Evolutionary conservation across 2,329 filamentous ascomycete genomes (phyloP).

Genomic region (Sclerotinia minor): DNA sequence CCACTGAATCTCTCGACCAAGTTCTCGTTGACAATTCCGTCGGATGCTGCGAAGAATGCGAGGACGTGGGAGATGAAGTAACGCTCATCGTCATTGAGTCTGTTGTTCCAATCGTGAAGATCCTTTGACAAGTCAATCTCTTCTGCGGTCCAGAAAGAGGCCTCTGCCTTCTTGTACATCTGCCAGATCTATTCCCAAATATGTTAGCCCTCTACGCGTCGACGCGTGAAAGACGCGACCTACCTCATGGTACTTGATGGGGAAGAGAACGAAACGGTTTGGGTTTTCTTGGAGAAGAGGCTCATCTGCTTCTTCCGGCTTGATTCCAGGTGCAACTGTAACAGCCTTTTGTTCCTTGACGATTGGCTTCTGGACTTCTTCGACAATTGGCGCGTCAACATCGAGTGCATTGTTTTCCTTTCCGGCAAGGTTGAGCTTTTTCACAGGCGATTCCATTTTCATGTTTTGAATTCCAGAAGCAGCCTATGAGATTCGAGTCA

Average conservation of each 20-base stretch:
- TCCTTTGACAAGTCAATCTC: conserved; percentile 99
- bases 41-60: conserved; percentile 97
- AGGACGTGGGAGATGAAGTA: conserved; percentile 99
- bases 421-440: conserved; percentile 83
- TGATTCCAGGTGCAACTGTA: conserved; percentile 53
- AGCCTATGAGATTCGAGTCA: conserved; percentile 57
- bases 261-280: conserved; percentile 94
- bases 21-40: conserved; percentile 99
- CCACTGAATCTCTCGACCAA: conserved; percentile 95
- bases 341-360: conserved; percentile 49
- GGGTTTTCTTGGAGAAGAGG: conserved; percentile 94
- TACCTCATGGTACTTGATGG: conserved; percentile 99
- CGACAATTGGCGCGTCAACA: conserved; percentile 51
- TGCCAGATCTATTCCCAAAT: conserved; percentile 79
- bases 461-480: conserved; percentile 82
- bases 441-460: conserved; percentile 89
- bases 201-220: conserved; percentile 66
- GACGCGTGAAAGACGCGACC: conserved; percentile 50
- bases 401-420: conserved; percentile 76
- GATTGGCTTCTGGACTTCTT: conserved; percentile 58
- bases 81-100: conserved; percentile 91
- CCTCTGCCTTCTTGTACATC: conserved; percentile 99
- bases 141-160: conserved; percentile 99
- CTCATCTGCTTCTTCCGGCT: conserved; percentile 75
- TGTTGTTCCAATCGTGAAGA: conserved; percentile 98